Evolutionary conservation across 306 rosid genomes (phyloP).

Genomic region (Cicer judaicum): DNA sequence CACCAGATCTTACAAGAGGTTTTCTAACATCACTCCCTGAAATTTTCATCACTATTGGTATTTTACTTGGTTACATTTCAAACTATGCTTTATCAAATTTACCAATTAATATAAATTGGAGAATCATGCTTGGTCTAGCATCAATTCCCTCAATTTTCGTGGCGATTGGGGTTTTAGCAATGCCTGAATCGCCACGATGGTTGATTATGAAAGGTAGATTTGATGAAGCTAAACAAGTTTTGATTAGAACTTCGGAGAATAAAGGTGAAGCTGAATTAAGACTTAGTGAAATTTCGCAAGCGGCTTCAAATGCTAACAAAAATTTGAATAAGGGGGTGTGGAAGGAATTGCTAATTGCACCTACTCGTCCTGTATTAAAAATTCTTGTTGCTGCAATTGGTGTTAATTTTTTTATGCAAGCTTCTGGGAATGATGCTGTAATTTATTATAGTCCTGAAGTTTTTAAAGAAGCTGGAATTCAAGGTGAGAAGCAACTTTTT

Average conservation of each 20-base stretch:
- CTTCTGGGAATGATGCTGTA: slow-evolving; percentile 94
- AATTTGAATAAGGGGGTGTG: slow-evolving; percentile 62
- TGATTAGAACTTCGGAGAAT: slow-evolving; percentile 55
- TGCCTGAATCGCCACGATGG: slow-evolving; percentile 95
- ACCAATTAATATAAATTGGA: slow-evolving; percentile 60
- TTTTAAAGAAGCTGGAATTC: slow-evolving; percentile 75
- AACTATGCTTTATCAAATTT: slow-evolving; percentile 67
- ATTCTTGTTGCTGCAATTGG: slow-evolving; percentile 77
- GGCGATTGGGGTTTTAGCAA: slow-evolving; percentile 59
- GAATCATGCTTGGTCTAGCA: slow-evolving; percentile 81
- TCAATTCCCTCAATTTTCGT: slow-evolving; percentile 60
- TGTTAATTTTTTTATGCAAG: slow-evolving; percentile 90
- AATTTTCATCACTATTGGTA: slow-evolving; percentile 72
- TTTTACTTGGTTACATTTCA: slow-evolving; percentile 67
- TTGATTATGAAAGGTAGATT: slow-evolving; percentile 64
- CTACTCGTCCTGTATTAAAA: slow-evolving; percentile 55
- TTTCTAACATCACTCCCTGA: slow-evolving; percentile 84
- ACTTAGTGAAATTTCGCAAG: slow-evolving; percentile 57
- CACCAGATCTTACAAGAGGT: slow-evolving; percentile 73
- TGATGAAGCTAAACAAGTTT: slow-evolving; percentile 64
- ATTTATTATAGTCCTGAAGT: slow-evolving; percentile 79
- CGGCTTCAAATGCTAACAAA: slow-evolving; percentile 35
- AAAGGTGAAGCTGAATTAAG: slow-evolving; percentile 70
- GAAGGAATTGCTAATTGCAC: slow-evolving; percentile 68
- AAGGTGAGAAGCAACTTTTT: slow-evolving; percentile 53